A percentile compares a stretch with the other conserved stretches of the same genome.
Evolutionary conservation across 2,329 filamentous ascomycete species (phyloP).

Genomic region (Bipolaris bicolor): DNA sequence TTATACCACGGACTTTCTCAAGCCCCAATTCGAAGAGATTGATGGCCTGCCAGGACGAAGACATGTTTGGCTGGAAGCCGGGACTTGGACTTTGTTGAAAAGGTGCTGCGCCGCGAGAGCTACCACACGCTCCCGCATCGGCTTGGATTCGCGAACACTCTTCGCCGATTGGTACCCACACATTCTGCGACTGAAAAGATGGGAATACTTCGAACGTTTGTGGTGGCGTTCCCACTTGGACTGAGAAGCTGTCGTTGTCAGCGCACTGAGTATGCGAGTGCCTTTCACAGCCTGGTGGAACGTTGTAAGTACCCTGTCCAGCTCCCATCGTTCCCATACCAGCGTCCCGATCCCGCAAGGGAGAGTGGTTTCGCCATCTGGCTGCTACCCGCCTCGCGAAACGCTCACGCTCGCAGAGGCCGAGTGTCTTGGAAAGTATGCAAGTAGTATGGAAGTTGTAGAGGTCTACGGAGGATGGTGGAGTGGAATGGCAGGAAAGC

Average conservation of each 20-base stretch:
- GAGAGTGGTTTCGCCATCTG: neutral
- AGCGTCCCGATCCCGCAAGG: neutral
- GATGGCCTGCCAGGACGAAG: slow-evolving; percentile 2
- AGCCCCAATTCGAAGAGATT: slow-evolving; percentile 1
- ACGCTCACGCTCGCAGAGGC: neutral
- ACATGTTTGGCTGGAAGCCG: slow-evolving; percentile 9
- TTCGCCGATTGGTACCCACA: neutral
- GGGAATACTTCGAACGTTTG: slow-evolving; percentile 6
- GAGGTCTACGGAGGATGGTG: too few species aligned
- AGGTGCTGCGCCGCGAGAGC: neutral
- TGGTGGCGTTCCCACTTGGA: slow-evolving; percentile 1
- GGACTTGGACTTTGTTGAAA: slow-evolving; percentile 4
- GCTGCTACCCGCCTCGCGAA: neutral
- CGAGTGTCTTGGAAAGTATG: neutral
- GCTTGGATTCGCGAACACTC: neutral
- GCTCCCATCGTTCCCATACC: slow-evolving; percentile 5
- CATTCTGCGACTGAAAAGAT: neutral
- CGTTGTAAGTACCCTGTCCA: slow-evolving; percentile 4
- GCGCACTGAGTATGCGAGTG: neutral
- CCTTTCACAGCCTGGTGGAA: too few species aligned
- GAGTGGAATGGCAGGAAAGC: too few species aligned
- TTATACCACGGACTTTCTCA: neutral
- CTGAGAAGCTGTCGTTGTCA: neutral
- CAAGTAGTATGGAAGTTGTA: neutral
- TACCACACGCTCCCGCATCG: neutral